phyloP scores from a whole-genome alignment of 257 asterid genomes.

The Fraxinus anomala region DNA sequence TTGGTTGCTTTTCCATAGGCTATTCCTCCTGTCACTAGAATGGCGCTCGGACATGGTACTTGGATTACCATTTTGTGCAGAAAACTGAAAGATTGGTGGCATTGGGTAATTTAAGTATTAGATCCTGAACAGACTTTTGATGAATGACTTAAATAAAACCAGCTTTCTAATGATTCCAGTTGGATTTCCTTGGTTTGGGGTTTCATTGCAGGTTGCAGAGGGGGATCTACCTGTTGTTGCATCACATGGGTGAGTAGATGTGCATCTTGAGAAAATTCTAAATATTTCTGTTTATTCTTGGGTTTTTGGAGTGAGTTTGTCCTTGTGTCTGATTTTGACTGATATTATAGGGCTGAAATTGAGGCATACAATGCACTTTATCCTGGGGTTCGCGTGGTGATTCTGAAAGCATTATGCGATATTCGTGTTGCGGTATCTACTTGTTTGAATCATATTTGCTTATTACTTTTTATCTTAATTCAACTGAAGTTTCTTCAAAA shows the following conservation, averaged over 20 bases:
- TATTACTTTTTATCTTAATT: neutral
- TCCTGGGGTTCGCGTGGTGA: constrained; percentile 89
- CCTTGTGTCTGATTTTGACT: constrained; percentile 23
- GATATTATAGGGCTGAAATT: constrained; percentile 72
- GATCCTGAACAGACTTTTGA: constrained; percentile 18
- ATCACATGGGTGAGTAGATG: constrained; percentile 81
- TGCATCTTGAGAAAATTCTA: constrained; percentile 20
- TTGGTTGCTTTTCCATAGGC: constrained; percentile 52
- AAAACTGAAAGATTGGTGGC: constrained; percentile 98
- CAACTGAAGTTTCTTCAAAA: neutral
- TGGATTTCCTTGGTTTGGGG: constrained; percentile 23
- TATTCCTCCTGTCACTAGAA: constrained; percentile 91
- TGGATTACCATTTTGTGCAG: constrained; percentile 94
- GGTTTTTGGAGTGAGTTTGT: constrained; percentile 17
- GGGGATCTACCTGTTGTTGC: constrained; percentile 97
- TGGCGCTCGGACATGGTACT: constrained; percentile 84
- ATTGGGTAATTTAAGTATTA: constrained; percentile 63
- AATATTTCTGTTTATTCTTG: constrained; percentile 14
- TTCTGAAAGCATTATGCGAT: constrained; percentile 93
- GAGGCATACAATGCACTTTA: constrained; percentile 76
- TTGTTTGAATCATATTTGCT: constrained; percentile 23
- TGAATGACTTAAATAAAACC: constrained; percentile 1
- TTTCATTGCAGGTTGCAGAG: constrained; percentile 80
- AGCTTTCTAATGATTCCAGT: constrained; percentile 9
- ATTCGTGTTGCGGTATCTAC: constrained; percentile 91